These are phyloP conservation scores for Phytopythium aichiense DNA, from an alignment of 352 stramenopile species.

Conservation along the genomic window DNA sequence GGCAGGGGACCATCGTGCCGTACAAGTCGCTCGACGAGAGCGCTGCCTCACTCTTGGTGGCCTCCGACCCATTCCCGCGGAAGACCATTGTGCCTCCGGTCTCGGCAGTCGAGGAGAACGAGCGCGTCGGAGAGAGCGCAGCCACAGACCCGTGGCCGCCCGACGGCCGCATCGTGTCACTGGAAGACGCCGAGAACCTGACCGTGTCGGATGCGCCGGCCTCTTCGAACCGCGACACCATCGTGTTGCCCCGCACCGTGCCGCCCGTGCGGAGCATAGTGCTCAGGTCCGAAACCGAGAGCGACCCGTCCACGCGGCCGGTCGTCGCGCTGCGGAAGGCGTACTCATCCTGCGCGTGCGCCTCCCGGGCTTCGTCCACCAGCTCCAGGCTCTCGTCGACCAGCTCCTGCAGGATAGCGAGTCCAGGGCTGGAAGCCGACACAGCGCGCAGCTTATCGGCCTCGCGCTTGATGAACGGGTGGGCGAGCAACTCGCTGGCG, in stretches of 20 bases:
- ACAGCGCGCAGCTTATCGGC: conserved; percentile 35
- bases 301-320: conserved; percentile 50
- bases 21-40: conserved; percentile 57
- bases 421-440: conserved; percentile 19
- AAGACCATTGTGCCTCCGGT: conserved; percentile 57
- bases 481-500: conserved; percentile 42
- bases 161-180: conserved; percentile 3
- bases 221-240: conserved; percentile 5
- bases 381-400: conserved; percentile 70
- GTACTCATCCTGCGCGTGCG: conserved; percentile 42
- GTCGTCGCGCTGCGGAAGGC: conserved; percentile 47
- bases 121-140: background rate
- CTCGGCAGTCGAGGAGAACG: conserved; percentile 3
- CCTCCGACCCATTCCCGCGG: conserved; percentile 13
- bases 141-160: background rate
- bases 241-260: conserved; percentile 12
- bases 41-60: conserved; percentile 12
- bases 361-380: conserved; percentile 48
- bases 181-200: conserved; percentile 20
- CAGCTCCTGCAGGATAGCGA: conserved; percentile 64
- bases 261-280: conserved; percentile 54
- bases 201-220: conserved; percentile 23
- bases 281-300: conserved; percentile 58
- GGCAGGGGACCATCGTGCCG: conserved; percentile 45
- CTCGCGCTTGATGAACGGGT: conserved; percentile 63